Evolutionary conservation across 2,329 filamentous ascomycete genomes (phyloP), one percentile per base, ranked within the genome.

Genomic region (Aureobasidium sp.): DNA sequence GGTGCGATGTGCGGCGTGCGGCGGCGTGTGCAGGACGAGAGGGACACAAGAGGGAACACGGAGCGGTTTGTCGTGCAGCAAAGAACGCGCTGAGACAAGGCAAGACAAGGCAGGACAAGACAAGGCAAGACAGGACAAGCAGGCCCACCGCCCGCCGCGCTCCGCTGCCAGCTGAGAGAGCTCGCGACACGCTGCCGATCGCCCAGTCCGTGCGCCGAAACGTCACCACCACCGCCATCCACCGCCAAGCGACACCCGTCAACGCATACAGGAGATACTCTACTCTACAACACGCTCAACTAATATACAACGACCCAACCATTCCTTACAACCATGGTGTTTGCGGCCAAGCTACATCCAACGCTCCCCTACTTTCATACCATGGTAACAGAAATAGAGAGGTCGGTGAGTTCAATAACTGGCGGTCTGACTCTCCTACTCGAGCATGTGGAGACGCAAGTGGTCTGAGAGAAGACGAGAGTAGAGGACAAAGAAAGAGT

Each of bases 211-310:
- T 53, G 49, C 49, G 17, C 5, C 15, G 1, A 23, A 37, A 38
- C 49, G 49, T 53, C 49, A 53, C 35, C 15, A 35, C 29, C 46
- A 35, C 46, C 46, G 10, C 10, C 10, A 35, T 50, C 15, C 11
- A 19, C 31, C 19, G 25, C 31, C 31, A 35, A 27, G 19, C 46
- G 35, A 11, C 19, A 50, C 35, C 46, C 15, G 46, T 29, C 31
- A 19, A 37, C 17, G 35, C 38, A 40, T 55, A 40, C 57, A 76
- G 7, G 11, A 10, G 11, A n/a, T n/a, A 29, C 27, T 29, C 27
- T 29, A 4, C 9, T 29, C 27, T 9, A 29, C 27, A 4, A 29
- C 27, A 29, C 27, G 9, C 9, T 29, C 27, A 29, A 9, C 27
- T 29, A 4, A 29, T 4, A 29, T n/a, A n/a, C n/a, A n/a, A n/a